Evolutionary conservation across 2,329 filamentous ascomycete species (phyloP), one percentile per base, ranked within the genome.

Genomic region (Penicillium expansum): DNA sequence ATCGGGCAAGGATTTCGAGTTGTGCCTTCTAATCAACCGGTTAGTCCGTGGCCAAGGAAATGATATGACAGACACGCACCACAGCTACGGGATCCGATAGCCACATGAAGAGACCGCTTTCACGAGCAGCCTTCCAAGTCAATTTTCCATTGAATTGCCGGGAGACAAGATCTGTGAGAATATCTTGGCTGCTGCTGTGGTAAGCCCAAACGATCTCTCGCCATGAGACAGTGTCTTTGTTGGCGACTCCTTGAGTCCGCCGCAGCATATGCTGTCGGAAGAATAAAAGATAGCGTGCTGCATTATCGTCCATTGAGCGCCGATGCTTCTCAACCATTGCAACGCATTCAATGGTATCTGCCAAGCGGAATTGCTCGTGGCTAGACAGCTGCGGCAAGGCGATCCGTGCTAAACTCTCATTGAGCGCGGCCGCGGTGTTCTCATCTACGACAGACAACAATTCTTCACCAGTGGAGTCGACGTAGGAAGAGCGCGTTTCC

Each of bases 21-120:
- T 97, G 91, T 0, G 83, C 75, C 71, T 82, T 86, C 87, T 90
- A 64, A 56, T 24, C 35, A 30, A 27, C 27, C 51, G 13, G 52
- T 51, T 33, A 59, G 48, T 39, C 37, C 11, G 20, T 32, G 33
- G 3, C 16, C 2, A 22, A 29, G 20, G 8, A 24, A 30, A 48
- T 14, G 2, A 22, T 9, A 38, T n/a, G 18, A 24, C 7, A 33
- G 3, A 30, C 47, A 72, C 86, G 74, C 80, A 94, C 91, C 70
- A 97, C 78, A 22, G 91, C 86, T 53, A 82, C 83, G 18, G 81
- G 74, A 72, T 97, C 92, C 0, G 86, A 85, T 61, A 99, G 81
- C 93, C 94, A 99, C 86, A 97, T 93, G 69, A 96, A 97, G 54
- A 97, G 82, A 11, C 94, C 94, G 63, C 89, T 91, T 70, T 95